Evolutionary conservation across 257 asterid species (phyloP), one percentile per base, ranked within the genome.

Genomic region (Capsicum rhomboideum): DNA sequence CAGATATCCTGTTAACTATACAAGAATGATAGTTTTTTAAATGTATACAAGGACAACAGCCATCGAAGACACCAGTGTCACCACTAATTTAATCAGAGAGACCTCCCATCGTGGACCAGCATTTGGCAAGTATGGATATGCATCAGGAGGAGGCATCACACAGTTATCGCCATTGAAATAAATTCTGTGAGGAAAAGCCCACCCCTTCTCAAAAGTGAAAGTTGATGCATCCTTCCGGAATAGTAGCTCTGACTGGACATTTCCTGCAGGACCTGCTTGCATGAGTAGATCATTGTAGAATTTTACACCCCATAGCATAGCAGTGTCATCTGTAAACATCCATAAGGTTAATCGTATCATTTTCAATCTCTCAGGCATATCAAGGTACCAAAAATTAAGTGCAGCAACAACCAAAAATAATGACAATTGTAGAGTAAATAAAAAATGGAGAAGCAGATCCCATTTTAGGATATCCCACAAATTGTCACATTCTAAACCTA

Each of bases 121-220:
- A 66, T 94, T 95, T 61, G 99, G 98, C 75, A 95, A 90, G 78
- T 81, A 91, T 0, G 99, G 99, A 86, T 95, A 95, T 20, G 89
- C 86, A 75, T 93, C 94, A 2, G 99, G 97, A 74, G 97, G 95
- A 6, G 98, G 98, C 98, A 95, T 93, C 52, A 93, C 97, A 82
- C 98, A 95, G 83, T 93, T 95, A 79, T 95, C 98, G 6, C 97
- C 98, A 34, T 93, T 95, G 92, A 95, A 95, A 83, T 95, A 93
- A 34, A 95, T 81, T 85, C 98, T 92, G 87, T 92, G 88, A 1
- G 98, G 98, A 54, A 95, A 95, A 71, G 93, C 98, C 98, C 98
- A 93, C 4, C 98, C 97, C 87, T 92, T 91, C 29, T 91, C 97
- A 46, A 92, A 93, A 18, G 95, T 91, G 91, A 93, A 92, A 58